These are phyloP conservation scores for Chytridiales sp. DNA, from an alignment of 371 early-diverging fungal genomes.

Conservation along the genomic window DNA sequence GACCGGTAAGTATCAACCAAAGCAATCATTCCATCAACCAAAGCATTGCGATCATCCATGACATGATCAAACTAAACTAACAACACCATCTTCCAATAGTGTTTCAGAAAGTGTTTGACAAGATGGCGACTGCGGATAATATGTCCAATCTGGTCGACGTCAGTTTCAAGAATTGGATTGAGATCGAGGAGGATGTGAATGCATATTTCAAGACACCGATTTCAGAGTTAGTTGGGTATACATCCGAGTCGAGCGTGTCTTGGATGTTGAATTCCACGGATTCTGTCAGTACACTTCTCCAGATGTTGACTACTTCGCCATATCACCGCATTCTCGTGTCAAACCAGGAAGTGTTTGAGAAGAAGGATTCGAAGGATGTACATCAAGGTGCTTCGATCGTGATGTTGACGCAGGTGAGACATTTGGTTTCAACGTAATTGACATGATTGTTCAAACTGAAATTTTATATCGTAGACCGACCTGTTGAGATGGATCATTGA, in stretches of 20 bases:
- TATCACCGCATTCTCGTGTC: constrained; percentile 43
- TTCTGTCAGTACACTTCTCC: constrained; percentile 37
- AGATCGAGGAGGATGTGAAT: constrained; percentile 19
- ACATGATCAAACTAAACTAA: constrained; percentile 32
- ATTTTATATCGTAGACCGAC: constrained; percentile 38
- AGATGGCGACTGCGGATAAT: constrained; percentile 18
- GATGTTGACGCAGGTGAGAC: neutral
- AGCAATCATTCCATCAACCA: neutral
- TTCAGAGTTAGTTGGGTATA: constrained; percentile 34
- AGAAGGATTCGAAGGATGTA: neutral
- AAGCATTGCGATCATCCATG: constrained; percentile 38
- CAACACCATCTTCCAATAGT: too few species aligned
- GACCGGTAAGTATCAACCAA: too few species aligned
- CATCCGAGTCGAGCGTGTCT: constrained; percentile 31
- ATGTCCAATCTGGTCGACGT: constrained; percentile 2
- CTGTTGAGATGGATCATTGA: constrained; percentile 33
- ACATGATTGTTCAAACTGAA: neutral
- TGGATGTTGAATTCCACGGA: constrained; percentile 42
- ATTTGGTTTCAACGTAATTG: neutral
- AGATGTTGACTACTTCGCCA: constrained; percentile 32
- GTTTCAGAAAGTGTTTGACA: constrained; percentile 47
- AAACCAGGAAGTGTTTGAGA: neutral
- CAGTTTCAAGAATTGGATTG: constrained; percentile 13
- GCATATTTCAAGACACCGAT: constrained; percentile 30
- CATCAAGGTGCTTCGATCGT: neutral